These are phyloP conservation scores for Barbarea vulgaris DNA, from an alignment of 345 rosid species.

Conservation along the genomic window DNA sequence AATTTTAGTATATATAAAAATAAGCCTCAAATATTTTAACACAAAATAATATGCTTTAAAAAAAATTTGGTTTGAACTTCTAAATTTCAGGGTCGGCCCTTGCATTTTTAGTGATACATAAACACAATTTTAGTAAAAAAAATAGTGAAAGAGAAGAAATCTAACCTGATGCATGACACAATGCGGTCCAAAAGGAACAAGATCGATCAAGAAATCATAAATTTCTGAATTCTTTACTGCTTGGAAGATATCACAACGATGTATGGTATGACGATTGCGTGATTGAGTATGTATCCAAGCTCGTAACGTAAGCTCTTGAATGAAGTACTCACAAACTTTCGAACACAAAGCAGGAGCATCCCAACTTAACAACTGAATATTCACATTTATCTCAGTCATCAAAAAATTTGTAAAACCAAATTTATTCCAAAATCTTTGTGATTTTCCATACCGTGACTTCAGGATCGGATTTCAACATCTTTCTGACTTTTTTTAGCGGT, in stretches of 20 bases:
- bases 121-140: too few species aligned
- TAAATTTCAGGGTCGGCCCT: too few species aligned
- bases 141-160: not conserved
- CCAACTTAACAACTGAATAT: slow-evolving; percentile 11
- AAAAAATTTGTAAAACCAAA: not conserved
- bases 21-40: too few species aligned
- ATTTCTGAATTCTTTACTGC: slow-evolving; percentile 7
- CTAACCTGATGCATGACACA: slow-evolving; percentile 27
- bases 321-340: not conserved
- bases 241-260: slow-evolving; percentile 9
- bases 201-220: slow-evolving; percentile 23
- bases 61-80: too few species aligned
- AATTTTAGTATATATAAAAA: too few species aligned
- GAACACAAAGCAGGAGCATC: not conserved
- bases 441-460: slow-evolving; percentile 1
- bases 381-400: slow-evolving; percentile 5
- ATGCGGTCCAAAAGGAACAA: slow-evolving; percentile 18
- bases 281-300: slow-evolving; percentile 46
- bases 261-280: slow-evolving; percentile 26
- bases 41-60: too few species aligned
- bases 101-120: too few species aligned
- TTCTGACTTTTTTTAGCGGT: not conserved
- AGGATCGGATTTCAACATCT: not conserved
- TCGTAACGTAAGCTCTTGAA: slow-evolving; percentile 32
- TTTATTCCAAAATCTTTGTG: not conserved